Base-by-base conservation (phyloP, 169 alveolate genomes). In the Theileria parva region DNA sequence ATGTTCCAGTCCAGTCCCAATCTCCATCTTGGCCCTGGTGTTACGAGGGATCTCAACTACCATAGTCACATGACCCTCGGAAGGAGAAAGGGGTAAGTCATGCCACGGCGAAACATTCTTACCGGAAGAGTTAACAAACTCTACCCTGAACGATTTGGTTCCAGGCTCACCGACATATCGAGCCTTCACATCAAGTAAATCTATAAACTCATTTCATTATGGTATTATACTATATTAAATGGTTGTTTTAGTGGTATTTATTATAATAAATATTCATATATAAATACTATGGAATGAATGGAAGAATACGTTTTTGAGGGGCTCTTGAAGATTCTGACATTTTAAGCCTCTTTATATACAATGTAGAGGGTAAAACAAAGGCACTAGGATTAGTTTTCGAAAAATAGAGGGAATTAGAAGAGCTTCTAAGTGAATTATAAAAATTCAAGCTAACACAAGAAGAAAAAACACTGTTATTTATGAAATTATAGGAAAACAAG, bases 21-120 rank as follows among this genome's bases (percentile, higher is more conserved):
- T 87, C 69, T 89, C 94, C 90, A 89, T 84, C 75, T 89, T 89
- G 15, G 89, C 91, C 19, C 80, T 85, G 3, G 92, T 83, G 37
- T 87, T 81, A 19, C 91, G 64, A 25, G 94, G 93, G 30, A 89
- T 89, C 50, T 89, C 94, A 19, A 89, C 89, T 2, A 89, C 91
- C 94, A 89, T 89, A 44, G 79, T 69, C 57, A 48, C 77, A 12
- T 77, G 66, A 12, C 80, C 87, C 12, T 44, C 70, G 19, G 25
- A 21, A 55, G 83, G 57, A 57, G 63, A 69, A 67, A 69, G 70
- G 2, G 89, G 89, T 9, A 83, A n/a, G 23, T 37, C 32, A 39
- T 85, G 91, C 91, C 91, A 85, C 7, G 91, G 91, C 13, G 91
- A 85, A 6, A 85, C 32, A 4, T 27, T 70, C 23, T 75, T 39